Base-by-base conservation (phyloP, 2,329 filamentous ascomycete species). In the Cladosporium velox region DNA sequence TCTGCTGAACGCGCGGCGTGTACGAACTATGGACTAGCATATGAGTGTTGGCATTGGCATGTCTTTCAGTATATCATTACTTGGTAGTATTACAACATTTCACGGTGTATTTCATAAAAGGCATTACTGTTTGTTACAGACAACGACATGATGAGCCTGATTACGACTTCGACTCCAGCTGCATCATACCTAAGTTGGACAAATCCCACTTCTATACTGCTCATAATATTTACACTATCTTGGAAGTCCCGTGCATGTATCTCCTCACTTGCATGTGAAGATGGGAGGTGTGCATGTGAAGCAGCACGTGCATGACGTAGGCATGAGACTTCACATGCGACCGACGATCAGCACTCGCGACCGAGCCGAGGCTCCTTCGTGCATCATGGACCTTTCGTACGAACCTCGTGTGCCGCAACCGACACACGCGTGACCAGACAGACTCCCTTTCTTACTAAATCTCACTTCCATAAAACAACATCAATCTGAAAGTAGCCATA, bases 361-460 rank as follows among this genome's bases (percentile, higher is more conserved):
- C 51, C 51, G 30, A 55, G 52, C 52, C 52, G 28, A 34, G 52
- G 52, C 52, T 55, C 7, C 28, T 32, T 54, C 28, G 11, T 34
- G 51, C n/a, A 47, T 47, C n/a, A 47, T 47, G 41, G n/a, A 55
- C 52, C 52, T 55, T 55, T 55, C 15, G 49, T 15, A 47, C n/a
- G 49, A 52, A 18, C 30, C 4, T 55, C 52, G 30, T 55, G 52
- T 55, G 52, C 52, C 52, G 52, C 41, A 55, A 55, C 52, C 52
- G 52, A 44, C 38, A 34, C 52, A 55, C 52, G 52, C 52, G 52
- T 55, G 52, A 55, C 32, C 52, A 55, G 41, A 34, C 1, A 34
- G 26, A 34, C 28, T 21, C 28, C 32, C 52, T 12, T 18, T 34
- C 28, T 21, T 32, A 30, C 28, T 30, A 21, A 18, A 55, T 34